Evolutionary conservation across 2,329 filamentous ascomycete genomes (phyloP).

Genomic region (Paraphaeosphaeria minitans): DNA sequence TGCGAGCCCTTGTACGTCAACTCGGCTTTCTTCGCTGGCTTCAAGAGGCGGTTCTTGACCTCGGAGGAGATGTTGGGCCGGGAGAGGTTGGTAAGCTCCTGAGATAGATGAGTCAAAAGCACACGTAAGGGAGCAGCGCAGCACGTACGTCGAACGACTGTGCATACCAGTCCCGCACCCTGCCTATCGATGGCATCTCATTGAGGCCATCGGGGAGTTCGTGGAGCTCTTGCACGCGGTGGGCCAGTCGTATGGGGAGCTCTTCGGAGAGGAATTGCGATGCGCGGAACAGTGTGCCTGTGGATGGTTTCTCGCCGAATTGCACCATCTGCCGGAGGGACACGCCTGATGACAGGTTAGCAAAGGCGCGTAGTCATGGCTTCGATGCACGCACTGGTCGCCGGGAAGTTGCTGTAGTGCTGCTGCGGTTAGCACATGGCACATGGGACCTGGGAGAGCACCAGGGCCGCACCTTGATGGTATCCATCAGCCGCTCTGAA

Average conservation of each 20-base stretch:
- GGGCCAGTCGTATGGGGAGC: conserved; percentile 92
- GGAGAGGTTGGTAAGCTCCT: conserved; percentile 91
- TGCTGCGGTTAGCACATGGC: conserved; percentile 32
- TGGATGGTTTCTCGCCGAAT: conserved; percentile 92
- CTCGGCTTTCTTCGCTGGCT: conserved; percentile 63
- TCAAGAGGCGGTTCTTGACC: conserved; percentile 78
- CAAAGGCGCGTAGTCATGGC: conserved; percentile 47
- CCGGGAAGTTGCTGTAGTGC: conserved; percentile 95
- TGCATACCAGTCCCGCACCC: conserved; percentile 97
- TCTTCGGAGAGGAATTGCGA: conserved; percentile 99
- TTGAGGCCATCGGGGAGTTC: conserved; percentile 93
- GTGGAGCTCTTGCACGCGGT: conserved; percentile 92
- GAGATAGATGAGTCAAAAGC: conserved; percentile 41
- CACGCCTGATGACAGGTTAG: conserved; percentile 40
- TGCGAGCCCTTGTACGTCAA: conserved; percentile 75
- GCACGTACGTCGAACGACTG: conserved; percentile 92
- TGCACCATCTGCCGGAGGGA: conserved; percentile 99
- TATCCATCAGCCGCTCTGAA: conserved; percentile 89
- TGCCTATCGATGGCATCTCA: conserved; percentile 96
- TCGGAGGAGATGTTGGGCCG: conserved; percentile 77
- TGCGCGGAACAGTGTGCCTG: conserved; percentile 90
- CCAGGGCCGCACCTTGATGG: conserved; percentile 67
- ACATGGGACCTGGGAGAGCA: conserved; percentile 4
- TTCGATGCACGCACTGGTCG: conserved; percentile 90
- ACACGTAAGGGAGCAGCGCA: conserved; percentile 11